These are phyloP conservation scores for Orbilia oligospora DNA, from an alignment of 2,329 filamentous ascomycete species.

Conservation along the genomic window DNA sequence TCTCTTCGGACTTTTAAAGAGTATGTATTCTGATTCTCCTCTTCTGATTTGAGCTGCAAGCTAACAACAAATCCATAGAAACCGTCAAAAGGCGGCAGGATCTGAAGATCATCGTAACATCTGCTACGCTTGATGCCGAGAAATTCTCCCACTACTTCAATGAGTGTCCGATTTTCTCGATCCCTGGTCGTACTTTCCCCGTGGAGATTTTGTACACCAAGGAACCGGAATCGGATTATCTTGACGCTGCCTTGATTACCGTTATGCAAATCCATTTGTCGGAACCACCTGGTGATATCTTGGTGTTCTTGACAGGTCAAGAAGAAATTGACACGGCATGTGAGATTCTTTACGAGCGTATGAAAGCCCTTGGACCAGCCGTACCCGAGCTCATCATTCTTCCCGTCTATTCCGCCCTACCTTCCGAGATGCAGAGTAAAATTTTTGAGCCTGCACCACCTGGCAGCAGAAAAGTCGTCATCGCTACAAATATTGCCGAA, in stretches of 20 bases:
- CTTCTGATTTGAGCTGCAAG: background rate
- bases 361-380: constrained; percentile 91
- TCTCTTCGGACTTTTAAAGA: constrained; percentile 89
- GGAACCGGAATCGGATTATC: constrained; percentile 94
- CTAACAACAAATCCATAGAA: constrained; percentile 70
- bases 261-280: constrained; percentile 98
- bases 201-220: constrained; percentile 96
- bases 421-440: constrained; percentile 90
- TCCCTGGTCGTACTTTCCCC: constrained; percentile 93
- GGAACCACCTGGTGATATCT: constrained; percentile 90
- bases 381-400: constrained; percentile 94
- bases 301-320: constrained; percentile 97
- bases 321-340: constrained; percentile 97
- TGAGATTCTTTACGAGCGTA: constrained; percentile 92
- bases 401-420: constrained; percentile 95
- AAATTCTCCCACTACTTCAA: constrained; percentile 98
- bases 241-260: constrained; percentile 93
- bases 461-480: constrained; percentile 91
- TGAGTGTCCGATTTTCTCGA: constrained; percentile 94
- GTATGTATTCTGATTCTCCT: constrained; percentile 12
- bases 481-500: constrained; percentile 98
- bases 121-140: constrained; percentile 94
- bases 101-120: constrained; percentile 95
- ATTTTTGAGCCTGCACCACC: constrained; percentile 95
- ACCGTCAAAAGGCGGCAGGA: constrained; percentile 87